phyloP scores from a whole-genome alignment of 768 basidiomycete species.

The Boletus huronensis region DNA sequence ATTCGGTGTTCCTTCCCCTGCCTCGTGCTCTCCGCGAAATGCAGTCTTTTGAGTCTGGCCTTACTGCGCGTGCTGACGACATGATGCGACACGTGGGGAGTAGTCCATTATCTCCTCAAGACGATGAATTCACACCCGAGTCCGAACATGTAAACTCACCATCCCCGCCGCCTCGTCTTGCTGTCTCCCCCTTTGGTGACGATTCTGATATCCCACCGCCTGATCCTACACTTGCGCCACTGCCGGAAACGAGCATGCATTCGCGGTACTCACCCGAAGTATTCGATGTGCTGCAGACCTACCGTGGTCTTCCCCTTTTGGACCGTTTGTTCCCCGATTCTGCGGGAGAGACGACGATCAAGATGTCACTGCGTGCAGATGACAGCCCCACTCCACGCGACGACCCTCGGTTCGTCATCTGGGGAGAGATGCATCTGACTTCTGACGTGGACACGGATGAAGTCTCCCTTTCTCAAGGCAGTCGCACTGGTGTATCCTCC shows the following conservation, averaged over 20 bases:
- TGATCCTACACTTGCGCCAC: slow-evolving; percentile 33
- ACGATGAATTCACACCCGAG: neutral
- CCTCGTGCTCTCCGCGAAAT: slow-evolving; percentile 70
- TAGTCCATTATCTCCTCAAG: slow-evolving; percentile 8
- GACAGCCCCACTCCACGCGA: slow-evolving; percentile 73
- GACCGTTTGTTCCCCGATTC: slow-evolving; percentile 59
- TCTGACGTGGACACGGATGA: slow-evolving; percentile 35
- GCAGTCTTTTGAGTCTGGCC: slow-evolving; percentile 83
- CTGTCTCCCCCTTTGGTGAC: slow-evolving; percentile 27
- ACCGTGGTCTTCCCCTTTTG: slow-evolving; percentile 69
- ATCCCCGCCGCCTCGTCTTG: slow-evolving; percentile 21
- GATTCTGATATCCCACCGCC: slow-evolving; percentile 27
- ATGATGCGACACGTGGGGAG: slow-evolving; percentile 20
- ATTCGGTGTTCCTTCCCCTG: slow-evolving; percentile 40
- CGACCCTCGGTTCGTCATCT: slow-evolving; percentile 89
- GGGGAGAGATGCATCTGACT: slow-evolving; percentile 58
- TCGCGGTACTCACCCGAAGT: slow-evolving; percentile 71
- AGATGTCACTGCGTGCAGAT: slow-evolving; percentile 62
- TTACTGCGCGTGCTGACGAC: slow-evolving; percentile 64
- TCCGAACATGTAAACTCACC: slow-evolving; percentile 6
- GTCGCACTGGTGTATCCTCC: slow-evolving; percentile 38
- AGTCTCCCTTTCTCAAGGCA: slow-evolving; percentile 38
- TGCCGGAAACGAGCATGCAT: slow-evolving; percentile 48
- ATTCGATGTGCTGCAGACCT: slow-evolving; percentile 79
- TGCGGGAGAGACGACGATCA: slow-evolving; percentile 65